These are phyloP conservation scores for Kernera saxatilis DNA, from an alignment of 345 rosid species.

Conservation along the genomic window DNA sequence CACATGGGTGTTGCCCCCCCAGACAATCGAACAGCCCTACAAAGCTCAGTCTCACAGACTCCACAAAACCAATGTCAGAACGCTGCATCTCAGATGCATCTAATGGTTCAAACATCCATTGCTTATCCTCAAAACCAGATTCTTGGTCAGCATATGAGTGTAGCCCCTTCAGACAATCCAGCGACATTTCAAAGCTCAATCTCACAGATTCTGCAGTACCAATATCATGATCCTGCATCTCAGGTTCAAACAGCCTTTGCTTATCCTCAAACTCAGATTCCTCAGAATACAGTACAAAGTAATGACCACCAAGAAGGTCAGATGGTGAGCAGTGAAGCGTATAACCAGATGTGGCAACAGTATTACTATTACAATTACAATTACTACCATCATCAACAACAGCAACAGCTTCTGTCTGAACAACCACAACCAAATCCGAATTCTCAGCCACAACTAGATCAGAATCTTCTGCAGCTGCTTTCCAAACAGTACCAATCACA, in stretches of 20 bases:
- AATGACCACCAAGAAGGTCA: conserved; percentile 40
- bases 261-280: conserved; percentile 32
- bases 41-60: conserved; percentile 34
- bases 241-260: conserved; percentile 37
- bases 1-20: conserved; percentile 29
- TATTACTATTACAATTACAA: conserved; percentile 61
- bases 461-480: conserved; percentile 16
- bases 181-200: conserved; percentile 33
- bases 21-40: conserved; percentile 24
- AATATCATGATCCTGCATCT: conserved; percentile 29
- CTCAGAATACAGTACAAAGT: conserved; percentile 42
- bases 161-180: conserved; percentile 28
- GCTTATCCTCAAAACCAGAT: conserved; percentile 34
- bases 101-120: conserved; percentile 32
- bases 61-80: conserved; percentile 35
- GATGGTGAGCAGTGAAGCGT: conserved; percentile 46
- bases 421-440: conserved; percentile 35
- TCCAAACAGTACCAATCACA: conserved; percentile 30
- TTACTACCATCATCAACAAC: conserved; percentile 45
- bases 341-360: conserved; percentile 77
- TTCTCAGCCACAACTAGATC: conserved; percentile 29
- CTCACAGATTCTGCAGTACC: conserved; percentile 41
- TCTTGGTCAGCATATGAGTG: conserved; percentile 27
- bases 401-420: conserved; percentile 39
- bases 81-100: conserved; percentile 32